phyloP scores from a whole-genome alignment of 192 early-diverging fungal genomes.

The Backusella westeae region DNA sequence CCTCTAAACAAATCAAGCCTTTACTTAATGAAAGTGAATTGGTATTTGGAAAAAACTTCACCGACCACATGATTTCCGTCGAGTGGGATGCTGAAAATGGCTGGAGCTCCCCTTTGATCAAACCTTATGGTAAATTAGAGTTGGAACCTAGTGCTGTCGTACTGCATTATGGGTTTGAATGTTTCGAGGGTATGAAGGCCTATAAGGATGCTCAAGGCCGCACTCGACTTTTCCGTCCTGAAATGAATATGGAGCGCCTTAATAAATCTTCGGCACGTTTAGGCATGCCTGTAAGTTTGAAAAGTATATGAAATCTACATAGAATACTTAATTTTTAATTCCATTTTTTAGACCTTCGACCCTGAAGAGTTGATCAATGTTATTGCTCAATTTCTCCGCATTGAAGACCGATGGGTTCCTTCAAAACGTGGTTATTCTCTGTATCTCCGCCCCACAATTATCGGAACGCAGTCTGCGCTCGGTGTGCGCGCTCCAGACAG shows the following conservation, averaged over 20 bases:
- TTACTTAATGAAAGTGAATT: constrained; percentile 61
- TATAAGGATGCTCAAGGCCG: constrained; percentile 88
- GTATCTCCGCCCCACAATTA: constrained; percentile 91
- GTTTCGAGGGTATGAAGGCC: constrained; percentile 94
- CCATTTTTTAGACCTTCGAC: constrained; percentile 56
- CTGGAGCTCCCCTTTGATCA: constrained; percentile 81
- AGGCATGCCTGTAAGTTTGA: constrained; percentile 68
- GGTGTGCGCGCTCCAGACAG: constrained; percentile 81
- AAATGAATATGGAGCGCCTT: constrained; percentile 96
- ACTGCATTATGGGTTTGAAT: constrained; percentile 94
- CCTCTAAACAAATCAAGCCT: constrained; percentile 39
- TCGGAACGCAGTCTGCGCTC: constrained; percentile 80
- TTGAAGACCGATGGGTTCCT: constrained; percentile 89
- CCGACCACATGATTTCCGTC: constrained; percentile 92
- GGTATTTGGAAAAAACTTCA: constrained; percentile 86
- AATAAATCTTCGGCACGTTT: constrained; percentile 74
- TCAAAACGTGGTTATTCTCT: constrained; percentile 88
- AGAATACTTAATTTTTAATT: neutral
- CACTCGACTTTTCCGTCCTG: constrained; percentile 89
- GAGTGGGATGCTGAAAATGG: constrained; percentile 76
- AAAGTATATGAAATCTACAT: neutral
- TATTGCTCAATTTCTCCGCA: constrained; percentile 80
- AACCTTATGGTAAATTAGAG: constrained; percentile 76
- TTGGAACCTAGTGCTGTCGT: constrained; percentile 87
- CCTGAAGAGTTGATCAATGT: constrained; percentile 71